A percentile compares a stretch with the other conserved stretches of the same genome.
Evolutionary conservation across 331 rosid species (phyloP).

Genomic region (Arachis monticola): DNA sequence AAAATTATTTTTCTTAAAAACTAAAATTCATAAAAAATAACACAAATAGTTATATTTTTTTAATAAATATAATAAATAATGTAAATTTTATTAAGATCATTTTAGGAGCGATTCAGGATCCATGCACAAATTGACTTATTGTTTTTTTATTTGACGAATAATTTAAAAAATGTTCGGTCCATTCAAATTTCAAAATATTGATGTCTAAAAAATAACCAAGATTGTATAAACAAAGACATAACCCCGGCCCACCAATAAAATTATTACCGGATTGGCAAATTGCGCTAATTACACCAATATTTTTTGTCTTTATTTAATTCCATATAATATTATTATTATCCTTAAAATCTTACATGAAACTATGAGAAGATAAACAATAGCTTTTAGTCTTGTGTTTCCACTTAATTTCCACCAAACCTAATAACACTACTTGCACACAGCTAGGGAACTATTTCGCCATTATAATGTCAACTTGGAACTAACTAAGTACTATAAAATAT

Average conservation of each 20-base stretch:
- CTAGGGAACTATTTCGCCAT: neutral
- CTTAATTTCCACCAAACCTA: neutral
- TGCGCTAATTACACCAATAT: neutral
- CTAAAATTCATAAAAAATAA: too few relatives aligned
- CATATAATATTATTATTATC: neutral
- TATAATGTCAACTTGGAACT: neutral
- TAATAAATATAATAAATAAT: too few relatives aligned
- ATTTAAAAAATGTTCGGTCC: neutral
- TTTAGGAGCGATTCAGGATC: too few relatives aligned
- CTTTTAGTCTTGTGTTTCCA: neutral
- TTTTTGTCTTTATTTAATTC: neutral
- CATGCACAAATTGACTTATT: too few relatives aligned
- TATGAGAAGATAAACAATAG: neutral
- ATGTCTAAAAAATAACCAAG: neutral
- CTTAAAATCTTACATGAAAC: neutral
- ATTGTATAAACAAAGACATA: neutral
- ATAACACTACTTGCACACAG: neutral
- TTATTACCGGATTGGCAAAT: neutral
- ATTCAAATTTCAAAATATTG: neutral
- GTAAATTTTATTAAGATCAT: too few relatives aligned
- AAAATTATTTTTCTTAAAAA: too few relatives aligned
- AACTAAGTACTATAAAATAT: conserved; percentile 17
- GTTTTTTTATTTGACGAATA: neutral
- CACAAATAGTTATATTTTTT: too few relatives aligned
- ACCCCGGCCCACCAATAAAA: neutral